Evolutionary conservation across 2,329 filamentous ascomycete species (phyloP), one percentile per base, ranked within the genome.

Genomic region (Aspergillus costaricaensis): DNA sequence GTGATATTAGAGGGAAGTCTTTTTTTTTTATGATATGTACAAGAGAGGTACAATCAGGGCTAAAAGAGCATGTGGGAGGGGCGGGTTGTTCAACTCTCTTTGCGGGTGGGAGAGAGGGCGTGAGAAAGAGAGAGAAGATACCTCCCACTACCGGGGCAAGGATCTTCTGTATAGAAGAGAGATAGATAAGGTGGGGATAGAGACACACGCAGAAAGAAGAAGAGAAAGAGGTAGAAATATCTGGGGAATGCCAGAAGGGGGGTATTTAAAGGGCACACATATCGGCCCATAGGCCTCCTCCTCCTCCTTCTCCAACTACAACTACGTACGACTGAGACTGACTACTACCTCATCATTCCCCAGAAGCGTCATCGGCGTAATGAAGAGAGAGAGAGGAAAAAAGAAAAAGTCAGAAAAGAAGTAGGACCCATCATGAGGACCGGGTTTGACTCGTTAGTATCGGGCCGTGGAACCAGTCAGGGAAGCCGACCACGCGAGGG

Each of bases 131-230:
- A 32, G 12, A 36, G 32, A 36, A 36, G 32, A 14, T 36, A 27
- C 15, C 25, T 17, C 25, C n/a, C 15, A n/a, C 59, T 36, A 57
- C 52, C 39, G 60, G 51, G 36, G 32, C 50, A 48, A 44, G 49
- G 57, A 17, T 36, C 32, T 36, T 36, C 32, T 36, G 32, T 36
- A 19, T 38, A 41, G 55, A 12, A 36, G 54, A 4, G 12, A 56
- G 49, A 50, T n/a, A 51, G 60, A 53, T 15, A 12, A 43, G n/a
- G 55, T 53, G 25, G 47, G 56, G 43, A 54, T 47, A 55, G 57
- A 49, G 41, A 36, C 32, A 36, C 32, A 15, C 32, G 12, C 32
- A 36, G 32, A 36, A 30, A 50, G 23, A 4, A 30, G 25, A 17
- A 8, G 27, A 8, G 15, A 12, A 12, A 32, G 15, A 32, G 5